Evolutionary conservation across 768 basidiomycete species (phyloP).

Genomic region (Lepiota brunneoincarnata): DNA sequence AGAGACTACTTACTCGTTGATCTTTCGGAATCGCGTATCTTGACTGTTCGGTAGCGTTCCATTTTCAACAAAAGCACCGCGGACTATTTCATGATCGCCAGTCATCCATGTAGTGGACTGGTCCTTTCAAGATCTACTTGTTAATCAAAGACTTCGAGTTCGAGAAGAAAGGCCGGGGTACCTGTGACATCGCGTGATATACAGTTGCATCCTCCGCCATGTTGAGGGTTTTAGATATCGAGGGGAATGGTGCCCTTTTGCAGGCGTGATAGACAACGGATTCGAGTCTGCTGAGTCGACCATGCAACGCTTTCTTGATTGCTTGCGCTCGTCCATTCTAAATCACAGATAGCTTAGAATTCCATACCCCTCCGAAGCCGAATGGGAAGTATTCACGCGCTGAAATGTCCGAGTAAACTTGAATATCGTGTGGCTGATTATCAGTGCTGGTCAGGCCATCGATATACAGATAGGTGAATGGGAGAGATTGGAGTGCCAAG

Average conservation of each 20-base stretch:
- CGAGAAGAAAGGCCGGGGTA: constrained; percentile 9
- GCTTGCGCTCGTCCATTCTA: not conserved
- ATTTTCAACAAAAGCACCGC: constrained; percentile 37
- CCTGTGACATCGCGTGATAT: constrained; percentile 41
- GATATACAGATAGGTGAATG: constrained; percentile 45
- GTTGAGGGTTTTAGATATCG: constrained; percentile 38
- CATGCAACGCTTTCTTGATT: constrained; percentile 40
- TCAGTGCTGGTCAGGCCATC: constrained; percentile 34
- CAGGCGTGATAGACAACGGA: constrained; percentile 41
- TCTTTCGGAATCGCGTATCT: constrained; percentile 41
- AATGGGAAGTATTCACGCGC: constrained; percentile 20
- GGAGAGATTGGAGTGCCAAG: constrained; percentile 48
- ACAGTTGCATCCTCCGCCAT: constrained; percentile 48
- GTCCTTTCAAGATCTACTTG: not conserved
- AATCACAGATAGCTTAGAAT: no score
- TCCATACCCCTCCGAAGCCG: no score
- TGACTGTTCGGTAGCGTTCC: constrained; percentile 36
- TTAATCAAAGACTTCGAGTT: no score
- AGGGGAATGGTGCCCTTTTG: constrained; percentile 27
- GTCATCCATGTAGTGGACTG: constrained; percentile 39
- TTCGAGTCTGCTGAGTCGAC: constrained; percentile 33
- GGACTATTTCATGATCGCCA: constrained; percentile 36
- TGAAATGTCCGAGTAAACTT: constrained; percentile 46
- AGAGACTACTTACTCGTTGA: constrained; percentile 16
- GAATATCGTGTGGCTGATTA: constrained; percentile 32